Percentiles rank a stretch among this genome's conserved stretches.
phyloP scores from a whole-genome alignment of 2,329 filamentous ascomycete species.

The Bipolaris sorokiniana region DNA sequence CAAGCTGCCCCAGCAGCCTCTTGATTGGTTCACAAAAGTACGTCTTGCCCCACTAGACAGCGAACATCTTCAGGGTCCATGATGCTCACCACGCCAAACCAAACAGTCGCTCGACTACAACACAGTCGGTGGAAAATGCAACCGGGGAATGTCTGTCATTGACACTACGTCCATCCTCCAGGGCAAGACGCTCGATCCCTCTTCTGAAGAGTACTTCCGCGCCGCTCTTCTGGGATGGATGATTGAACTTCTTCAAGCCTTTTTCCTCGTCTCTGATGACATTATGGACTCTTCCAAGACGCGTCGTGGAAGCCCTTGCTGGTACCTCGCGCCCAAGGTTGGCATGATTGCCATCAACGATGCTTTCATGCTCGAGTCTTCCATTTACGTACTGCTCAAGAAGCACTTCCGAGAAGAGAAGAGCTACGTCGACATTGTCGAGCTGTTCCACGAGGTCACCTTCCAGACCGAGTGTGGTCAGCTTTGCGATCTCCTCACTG shows the following conservation, averaged over 20 bases:
- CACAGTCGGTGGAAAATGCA: constrained; percentile 93
- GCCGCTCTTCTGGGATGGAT: constrained; percentile 92
- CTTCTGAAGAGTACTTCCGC: constrained; percentile 78
- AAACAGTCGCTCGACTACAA: constrained; percentile 81
- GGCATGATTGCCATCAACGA: constrained; percentile 99
- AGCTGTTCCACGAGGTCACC: constrained; percentile 94
- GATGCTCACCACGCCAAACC: constrained; percentile 21
- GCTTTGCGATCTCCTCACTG: constrained; percentile 91
- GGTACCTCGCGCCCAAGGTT: constrained; percentile 89
- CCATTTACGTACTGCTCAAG: constrained; percentile 90
- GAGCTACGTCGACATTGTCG: constrained; percentile 86
- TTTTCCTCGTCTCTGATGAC: constrained; percentile 98
- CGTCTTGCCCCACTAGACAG: not conserved
- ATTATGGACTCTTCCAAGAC: constrained; percentile 98
- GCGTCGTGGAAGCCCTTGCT: constrained; percentile 91
- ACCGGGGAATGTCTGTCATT: constrained; percentile 96
- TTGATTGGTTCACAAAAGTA: constrained; percentile 88
- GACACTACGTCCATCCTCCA: constrained; percentile 86
- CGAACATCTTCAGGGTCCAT: constrained; percentile 5
- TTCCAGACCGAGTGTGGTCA: constrained; percentile 97
- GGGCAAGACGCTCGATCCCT: constrained; percentile 70
- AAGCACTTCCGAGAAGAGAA: constrained; percentile 91
- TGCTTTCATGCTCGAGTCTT: constrained; percentile 89
- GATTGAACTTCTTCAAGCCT: constrained; percentile 97
- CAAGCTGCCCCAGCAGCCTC: constrained; percentile 79